These are phyloP conservation scores for Corymbia citriodora DNA, from an alignment of 441 rosid species.

Conservation along the genomic window DNA sequence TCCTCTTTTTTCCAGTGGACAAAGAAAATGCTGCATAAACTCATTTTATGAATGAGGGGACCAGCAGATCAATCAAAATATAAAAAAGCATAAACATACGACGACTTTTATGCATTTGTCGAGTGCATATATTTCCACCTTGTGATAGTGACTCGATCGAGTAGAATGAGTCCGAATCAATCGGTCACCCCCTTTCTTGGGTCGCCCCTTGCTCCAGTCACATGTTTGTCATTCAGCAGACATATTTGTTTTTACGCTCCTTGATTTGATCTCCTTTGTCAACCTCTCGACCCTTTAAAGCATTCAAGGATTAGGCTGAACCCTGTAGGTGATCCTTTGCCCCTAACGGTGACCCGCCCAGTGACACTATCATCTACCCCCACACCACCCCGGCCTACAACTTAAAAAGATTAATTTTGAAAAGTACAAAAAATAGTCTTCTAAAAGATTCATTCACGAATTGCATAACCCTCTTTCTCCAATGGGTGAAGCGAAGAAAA, in stretches of 20 bases:
- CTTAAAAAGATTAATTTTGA: not conserved
- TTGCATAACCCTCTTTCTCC: not conserved
- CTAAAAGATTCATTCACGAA: not conserved
- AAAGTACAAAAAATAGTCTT: not conserved
- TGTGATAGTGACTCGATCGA: not conserved
- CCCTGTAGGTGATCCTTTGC: not conserved
- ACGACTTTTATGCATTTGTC: not conserved
- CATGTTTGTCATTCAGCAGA: not conserved
- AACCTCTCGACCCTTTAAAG: not conserved
- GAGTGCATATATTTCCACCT: not conserved
- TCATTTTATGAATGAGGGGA: not conserved
- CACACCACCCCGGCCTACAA: not conserved
- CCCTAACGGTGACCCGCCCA: not conserved
- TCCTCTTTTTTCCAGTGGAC: not conserved
- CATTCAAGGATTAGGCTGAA: no score
- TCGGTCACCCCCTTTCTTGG: not conserved
- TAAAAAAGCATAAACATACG: not conserved
- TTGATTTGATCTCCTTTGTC: not conserved
- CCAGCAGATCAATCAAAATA: not conserved
- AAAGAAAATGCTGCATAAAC: not conserved
- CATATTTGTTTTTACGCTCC: not conserved
- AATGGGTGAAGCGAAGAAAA: not conserved
- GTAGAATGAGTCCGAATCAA: not conserved
- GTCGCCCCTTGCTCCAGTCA: not conserved
- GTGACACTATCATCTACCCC: not conserved